A percentile compares a stretch with the other conserved stretches of the same genome.
Evolutionary conservation across 441 rosid species (phyloP).

Genomic region (Euphorbia celastroides): DNA sequence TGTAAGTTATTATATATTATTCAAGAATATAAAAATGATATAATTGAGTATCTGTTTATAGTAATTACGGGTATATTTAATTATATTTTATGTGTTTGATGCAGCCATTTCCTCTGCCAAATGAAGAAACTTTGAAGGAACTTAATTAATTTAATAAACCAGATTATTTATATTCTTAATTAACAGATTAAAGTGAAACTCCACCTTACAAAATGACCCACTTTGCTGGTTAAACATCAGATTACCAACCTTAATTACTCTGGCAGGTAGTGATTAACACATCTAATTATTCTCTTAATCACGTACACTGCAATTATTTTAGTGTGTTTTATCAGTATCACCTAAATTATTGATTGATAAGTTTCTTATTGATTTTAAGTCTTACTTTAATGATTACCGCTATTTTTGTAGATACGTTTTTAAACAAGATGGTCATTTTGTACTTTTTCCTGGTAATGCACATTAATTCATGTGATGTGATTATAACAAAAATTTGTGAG

Average conservation of each 20-base stretch:
- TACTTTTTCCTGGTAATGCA: no score
- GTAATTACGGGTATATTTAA: not conserved
- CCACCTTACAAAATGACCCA: conserved; percentile 13
- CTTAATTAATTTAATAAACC: not conserved
- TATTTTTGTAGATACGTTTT: no score
- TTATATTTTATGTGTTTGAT: not conserved
- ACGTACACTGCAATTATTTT: no score
- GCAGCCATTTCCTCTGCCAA: conserved; percentile 14
- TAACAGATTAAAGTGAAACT: not conserved
- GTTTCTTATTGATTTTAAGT: no score
- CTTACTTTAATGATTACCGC: no score
- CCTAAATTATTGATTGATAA: no score
- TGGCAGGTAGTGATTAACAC: not conserved
- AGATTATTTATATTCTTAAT: not conserved
- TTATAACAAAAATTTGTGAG: no score
- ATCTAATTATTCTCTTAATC: not conserved
- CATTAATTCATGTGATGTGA: no score
- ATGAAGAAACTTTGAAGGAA: conserved; percentile 15
- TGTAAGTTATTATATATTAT: no score
- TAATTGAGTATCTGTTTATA: not conserved
- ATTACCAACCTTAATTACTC: not conserved
- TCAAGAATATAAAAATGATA: not conserved
- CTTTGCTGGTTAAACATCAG: not conserved
- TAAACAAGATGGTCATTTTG: no score
- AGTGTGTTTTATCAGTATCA: no score